Conservation (phyloP, 1,284 basidiomycete genomes). For the Ganoderma lucidum region DNA sequence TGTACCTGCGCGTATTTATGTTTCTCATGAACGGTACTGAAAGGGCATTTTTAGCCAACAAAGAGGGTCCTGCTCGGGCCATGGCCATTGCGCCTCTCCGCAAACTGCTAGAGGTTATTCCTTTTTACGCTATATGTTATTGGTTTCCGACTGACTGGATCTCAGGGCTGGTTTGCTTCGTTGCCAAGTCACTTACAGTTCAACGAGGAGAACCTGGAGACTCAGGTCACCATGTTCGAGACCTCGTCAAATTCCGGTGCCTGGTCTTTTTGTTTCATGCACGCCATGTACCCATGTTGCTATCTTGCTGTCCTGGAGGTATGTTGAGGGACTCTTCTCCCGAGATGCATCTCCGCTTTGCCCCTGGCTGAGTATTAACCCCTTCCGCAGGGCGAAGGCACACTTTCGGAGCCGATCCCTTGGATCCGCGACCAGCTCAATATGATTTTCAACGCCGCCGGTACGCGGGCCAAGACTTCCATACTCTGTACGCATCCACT, state of each 20-base stretch:
- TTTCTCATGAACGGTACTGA: not conserved
- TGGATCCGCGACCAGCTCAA: constrained; percentile 68
- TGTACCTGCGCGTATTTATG: constrained; percentile 17
- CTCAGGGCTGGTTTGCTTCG: constrained; percentile 67
- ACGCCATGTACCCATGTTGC: constrained; percentile 71
- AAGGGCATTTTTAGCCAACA: constrained; percentile 25
- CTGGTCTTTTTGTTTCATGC: constrained; percentile 81
- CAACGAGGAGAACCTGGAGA: constrained; percentile 67
- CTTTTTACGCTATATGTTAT: constrained; percentile 20
- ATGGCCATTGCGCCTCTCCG: constrained; percentile 47
- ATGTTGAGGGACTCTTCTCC: constrained; percentile 37
- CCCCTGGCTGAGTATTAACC: constrained; percentile 10
- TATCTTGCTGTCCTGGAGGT: constrained; percentile 71
- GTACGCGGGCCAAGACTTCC: constrained; percentile 70
- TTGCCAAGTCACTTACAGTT: constrained; percentile 75
- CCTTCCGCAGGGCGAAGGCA: constrained; percentile 39
- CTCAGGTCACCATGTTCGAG: constrained; percentile 79
- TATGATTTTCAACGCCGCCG: constrained; percentile 65
- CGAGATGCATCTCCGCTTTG: not conserved
- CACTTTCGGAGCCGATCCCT: constrained; percentile 43
- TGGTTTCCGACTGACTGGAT: not conserved
- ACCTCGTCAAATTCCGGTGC: constrained; percentile 78
- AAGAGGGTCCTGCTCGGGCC: constrained; percentile 33
- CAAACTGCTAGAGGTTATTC: constrained; percentile 48
- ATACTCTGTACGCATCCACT: constrained; percentile 62